Evolutionary conservation across 1,284 basidiomycete genomes (phyloP).

Genomic region (Cutaneotrichosporon mucoides): DNA sequence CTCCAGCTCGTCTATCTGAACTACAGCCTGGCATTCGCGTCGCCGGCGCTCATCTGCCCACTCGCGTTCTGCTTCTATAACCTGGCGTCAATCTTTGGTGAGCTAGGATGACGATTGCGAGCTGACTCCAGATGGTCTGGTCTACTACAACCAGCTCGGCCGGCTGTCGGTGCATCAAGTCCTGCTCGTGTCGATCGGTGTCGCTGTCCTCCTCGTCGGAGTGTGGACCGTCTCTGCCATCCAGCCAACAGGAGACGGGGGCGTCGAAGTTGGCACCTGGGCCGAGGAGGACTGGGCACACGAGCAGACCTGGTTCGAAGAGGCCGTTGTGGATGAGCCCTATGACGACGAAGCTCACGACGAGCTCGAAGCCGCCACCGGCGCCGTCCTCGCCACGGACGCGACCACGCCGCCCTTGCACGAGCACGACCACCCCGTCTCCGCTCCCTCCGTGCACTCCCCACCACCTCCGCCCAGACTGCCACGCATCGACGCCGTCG

Average conservation of each 20-base stretch:
- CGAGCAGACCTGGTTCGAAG: slow-evolving; percentile 26
- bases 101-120: slow-evolving; percentile 13
- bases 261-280: slow-evolving; percentile 50
- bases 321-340: slow-evolving; percentile 18
- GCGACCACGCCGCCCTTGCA: slow-evolving; percentile 7
- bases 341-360: slow-evolving; percentile 23
- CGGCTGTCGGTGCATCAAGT: slow-evolving; percentile 67
- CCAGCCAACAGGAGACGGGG: slow-evolving; percentile 42
- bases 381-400: slow-evolving; percentile 19
- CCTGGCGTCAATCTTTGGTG: slow-evolving; percentile 72
- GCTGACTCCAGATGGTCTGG: slow-evolving; percentile 57
- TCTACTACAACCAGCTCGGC: slow-evolving; percentile 87
- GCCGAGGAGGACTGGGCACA: slow-evolving; percentile 36
- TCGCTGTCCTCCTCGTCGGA: slow-evolving; percentile 72
- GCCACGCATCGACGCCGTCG: background rate
- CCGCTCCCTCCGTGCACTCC: background rate
- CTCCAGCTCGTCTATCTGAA: slow-evolving; percentile 82
- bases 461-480: background rate
- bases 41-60: slow-evolving; percentile 87
- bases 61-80: slow-evolving; percentile 97
- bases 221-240: slow-evolving; percentile 74
- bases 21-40: slow-evolving; percentile 75
- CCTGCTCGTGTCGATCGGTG: slow-evolving; percentile 71
- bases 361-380: slow-evolving; percentile 24
- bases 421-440: slow-evolving; percentile 3